Evolutionary conservation across 2,329 filamentous ascomycete species (phyloP).

Genomic region (Kalmusia sp.): DNA sequence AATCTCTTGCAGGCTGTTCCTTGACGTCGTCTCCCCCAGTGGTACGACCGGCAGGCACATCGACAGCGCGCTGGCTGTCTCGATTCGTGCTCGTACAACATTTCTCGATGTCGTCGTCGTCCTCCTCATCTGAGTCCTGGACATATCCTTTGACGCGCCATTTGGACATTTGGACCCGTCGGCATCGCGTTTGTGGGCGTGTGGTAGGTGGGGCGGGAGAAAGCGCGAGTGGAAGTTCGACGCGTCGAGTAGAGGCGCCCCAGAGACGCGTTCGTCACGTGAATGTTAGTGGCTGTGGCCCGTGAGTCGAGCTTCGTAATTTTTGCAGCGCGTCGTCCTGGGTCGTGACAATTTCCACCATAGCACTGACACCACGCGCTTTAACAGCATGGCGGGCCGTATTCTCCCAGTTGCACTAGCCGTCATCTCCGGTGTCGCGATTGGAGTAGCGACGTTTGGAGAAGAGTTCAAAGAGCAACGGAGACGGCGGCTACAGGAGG

Average conservation of each 20-base stretch:
- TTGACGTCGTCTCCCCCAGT: not conserved
- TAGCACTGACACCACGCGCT: not conserved
- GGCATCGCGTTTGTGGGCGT: slow-evolving; percentile 40
- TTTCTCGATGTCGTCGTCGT: slow-evolving; percentile 39
- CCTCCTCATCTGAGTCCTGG: slow-evolving; percentile 60
- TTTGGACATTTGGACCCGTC: slow-evolving; percentile 53
- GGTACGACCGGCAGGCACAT: slow-evolving; percentile 24
- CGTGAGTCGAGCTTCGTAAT: slow-evolving; percentile 1
- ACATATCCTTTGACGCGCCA: slow-evolving; percentile 59
- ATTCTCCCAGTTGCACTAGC: slow-evolving; percentile 43
- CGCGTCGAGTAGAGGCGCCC: slow-evolving; percentile 30
- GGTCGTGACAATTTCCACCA: not conserved
- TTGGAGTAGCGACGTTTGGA: slow-evolving; percentile 42
- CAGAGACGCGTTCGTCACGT: slow-evolving; percentile 13
- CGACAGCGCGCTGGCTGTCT: slow-evolving; percentile 19
- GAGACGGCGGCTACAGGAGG: slow-evolving; percentile 39
- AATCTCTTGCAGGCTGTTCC: not conserved
- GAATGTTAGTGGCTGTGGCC: not conserved
- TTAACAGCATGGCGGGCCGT: slow-evolving; percentile 36
- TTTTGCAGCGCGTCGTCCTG: not conserved
- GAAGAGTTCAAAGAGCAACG: slow-evolving; percentile 43
- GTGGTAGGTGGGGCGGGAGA: slow-evolving; percentile 22
- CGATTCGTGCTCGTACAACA: slow-evolving; percentile 17
- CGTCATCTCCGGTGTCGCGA: slow-evolving; percentile 38
- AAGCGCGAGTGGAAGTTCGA: slow-evolving; percentile 13